Percentiles rank a stretch among this genome's conserved stretches.
phyloP scores from a whole-genome alignment of 257 asterid species.

The Knoxia roxburghii region DNA sequence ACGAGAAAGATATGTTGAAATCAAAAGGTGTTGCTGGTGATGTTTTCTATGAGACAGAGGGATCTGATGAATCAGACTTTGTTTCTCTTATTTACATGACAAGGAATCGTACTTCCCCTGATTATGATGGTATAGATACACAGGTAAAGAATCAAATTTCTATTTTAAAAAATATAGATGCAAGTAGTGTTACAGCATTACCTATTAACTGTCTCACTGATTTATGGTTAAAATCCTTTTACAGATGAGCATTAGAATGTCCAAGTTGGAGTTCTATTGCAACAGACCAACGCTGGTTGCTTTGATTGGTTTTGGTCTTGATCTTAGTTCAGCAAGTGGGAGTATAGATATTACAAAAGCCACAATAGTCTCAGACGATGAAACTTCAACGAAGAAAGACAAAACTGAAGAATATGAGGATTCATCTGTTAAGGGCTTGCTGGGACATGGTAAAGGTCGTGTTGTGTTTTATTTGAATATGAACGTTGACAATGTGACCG shows the following conservation, averaged over 20 bases:
- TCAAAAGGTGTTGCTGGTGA: constrained; percentile 44
- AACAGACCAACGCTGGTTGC: constrained; percentile 97
- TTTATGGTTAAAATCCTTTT: constrained; percentile 23
- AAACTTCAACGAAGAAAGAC: constrained; percentile 43
- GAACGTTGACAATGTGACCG: constrained; percentile 87
- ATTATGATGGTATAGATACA: constrained; percentile 90
- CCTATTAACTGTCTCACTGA: constrained; percentile 17
- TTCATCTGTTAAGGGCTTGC: constrained; percentile 65
- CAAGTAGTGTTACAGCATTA: constrained; percentile 6
- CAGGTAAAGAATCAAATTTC: constrained; percentile 47
- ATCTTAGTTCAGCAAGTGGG: constrained; percentile 47
- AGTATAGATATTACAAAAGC: constrained; percentile 23
- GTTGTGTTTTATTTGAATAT: constrained; percentile 83
- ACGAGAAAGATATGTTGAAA: constrained; percentile 50
- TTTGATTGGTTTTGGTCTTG: constrained; percentile 75
- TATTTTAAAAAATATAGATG: constrained; percentile 15
- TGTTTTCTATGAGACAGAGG: constrained; percentile 81
- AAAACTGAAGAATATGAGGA: constrained; percentile 63
- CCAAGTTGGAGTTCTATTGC: constrained; percentile 91
- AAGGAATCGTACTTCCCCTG: constrained; percentile 69
- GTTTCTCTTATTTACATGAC: constrained; percentile 70
- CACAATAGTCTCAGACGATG: constrained; percentile 34
- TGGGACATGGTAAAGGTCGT: constrained; percentile 89
- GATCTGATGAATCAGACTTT: constrained; percentile 86
- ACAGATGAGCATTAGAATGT: constrained; percentile 96